Conservation (phyloP, 306 rosid species). For the barrel medic (Medicago truncatula) region DNA sequence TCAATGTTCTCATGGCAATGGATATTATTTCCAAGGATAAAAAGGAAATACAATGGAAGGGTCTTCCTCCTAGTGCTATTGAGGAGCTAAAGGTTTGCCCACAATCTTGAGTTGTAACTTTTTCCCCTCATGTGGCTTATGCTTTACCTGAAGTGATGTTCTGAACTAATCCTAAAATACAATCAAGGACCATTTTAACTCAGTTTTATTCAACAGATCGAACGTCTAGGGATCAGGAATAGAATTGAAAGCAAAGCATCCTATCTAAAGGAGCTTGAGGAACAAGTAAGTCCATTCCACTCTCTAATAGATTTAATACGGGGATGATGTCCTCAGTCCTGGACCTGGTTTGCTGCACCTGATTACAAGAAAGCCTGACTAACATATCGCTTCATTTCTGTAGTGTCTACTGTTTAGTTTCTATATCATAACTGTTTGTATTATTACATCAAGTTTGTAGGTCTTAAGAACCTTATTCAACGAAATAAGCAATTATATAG, state of each 20-base stretch:
- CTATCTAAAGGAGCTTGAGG: not conserved
- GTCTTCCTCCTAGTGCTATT: not conserved
- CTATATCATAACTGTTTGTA: not conserved
- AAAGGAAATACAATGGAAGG: not conserved
- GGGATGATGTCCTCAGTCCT: no score
- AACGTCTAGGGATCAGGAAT: not conserved
- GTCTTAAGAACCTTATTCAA: not conserved
- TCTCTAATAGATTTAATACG: not conserved
- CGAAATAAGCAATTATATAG: not conserved
- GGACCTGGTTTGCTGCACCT: no score
- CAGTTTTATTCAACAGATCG: not conserved
- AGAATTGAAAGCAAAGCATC: not conserved
- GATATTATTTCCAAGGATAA: not conserved
- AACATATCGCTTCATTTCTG: not conserved
- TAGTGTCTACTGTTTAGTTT: not conserved
- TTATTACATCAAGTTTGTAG: not conserved
- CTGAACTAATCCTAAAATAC: not conserved
- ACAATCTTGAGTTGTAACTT: not conserved
- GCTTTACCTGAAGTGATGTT: not conserved
- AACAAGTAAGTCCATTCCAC: not conserved
- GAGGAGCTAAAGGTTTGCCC: not conserved
- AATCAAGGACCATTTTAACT: not conserved
- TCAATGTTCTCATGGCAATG: not conserved
- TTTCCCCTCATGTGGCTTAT: not conserved
- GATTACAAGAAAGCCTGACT: not conserved